Conservation (phyloP, 371 early-diverging fungal genomes). For the Mortierella sp. region DNA sequence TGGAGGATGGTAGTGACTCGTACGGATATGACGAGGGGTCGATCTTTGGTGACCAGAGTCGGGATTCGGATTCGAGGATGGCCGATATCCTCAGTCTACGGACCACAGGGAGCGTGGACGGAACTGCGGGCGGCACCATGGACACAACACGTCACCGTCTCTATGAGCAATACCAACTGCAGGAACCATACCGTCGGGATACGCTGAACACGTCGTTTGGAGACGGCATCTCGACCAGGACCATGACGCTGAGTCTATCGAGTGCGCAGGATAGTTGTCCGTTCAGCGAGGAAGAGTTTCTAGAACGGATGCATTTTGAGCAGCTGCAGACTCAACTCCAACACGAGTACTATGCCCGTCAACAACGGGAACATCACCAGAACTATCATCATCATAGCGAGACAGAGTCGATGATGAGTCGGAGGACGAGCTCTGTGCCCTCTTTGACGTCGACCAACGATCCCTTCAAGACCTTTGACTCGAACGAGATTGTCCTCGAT, state of each 20-base stretch:
- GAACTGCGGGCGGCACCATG: slow-evolving; percentile 11
- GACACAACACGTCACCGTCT: slow-evolving; percentile 10
- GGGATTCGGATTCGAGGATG: slow-evolving; percentile 47
- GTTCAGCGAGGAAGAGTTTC: slow-evolving; percentile 39
- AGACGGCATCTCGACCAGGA: slow-evolving; percentile 11
- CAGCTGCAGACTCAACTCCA: slow-evolving; percentile 25
- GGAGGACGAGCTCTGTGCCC: slow-evolving; percentile 34
- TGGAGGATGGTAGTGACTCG: background rate
- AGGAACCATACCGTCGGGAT: slow-evolving; percentile 18
- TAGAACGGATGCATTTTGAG: slow-evolving; percentile 30
- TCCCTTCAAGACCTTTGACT: slow-evolving; percentile 57
- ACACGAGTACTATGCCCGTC: slow-evolving; percentile 25
- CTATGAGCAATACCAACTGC: background rate
- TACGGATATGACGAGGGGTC: slow-evolving; percentile 28
- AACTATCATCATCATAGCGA: slow-evolving; percentile 1
- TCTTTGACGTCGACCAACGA: slow-evolving; percentile 51
- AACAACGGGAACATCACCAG: slow-evolving; percentile 13
- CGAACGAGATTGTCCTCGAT: slow-evolving; percentile 31
- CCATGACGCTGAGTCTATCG: slow-evolving; percentile 26
- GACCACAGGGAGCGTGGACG: slow-evolving; percentile 20
- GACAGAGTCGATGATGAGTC: slow-evolving; percentile 25
- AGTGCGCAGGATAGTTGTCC: slow-evolving; percentile 28
- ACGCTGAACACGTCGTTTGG: slow-evolving; percentile 37
- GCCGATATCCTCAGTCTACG: slow-evolving; percentile 43
- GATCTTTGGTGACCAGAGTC: slow-evolving; percentile 23